These are phyloP conservation scores for Parastagonospora avenae DNA, from an alignment of 2,329 filamentous ascomycete species.

Conservation along the genomic window DNA sequence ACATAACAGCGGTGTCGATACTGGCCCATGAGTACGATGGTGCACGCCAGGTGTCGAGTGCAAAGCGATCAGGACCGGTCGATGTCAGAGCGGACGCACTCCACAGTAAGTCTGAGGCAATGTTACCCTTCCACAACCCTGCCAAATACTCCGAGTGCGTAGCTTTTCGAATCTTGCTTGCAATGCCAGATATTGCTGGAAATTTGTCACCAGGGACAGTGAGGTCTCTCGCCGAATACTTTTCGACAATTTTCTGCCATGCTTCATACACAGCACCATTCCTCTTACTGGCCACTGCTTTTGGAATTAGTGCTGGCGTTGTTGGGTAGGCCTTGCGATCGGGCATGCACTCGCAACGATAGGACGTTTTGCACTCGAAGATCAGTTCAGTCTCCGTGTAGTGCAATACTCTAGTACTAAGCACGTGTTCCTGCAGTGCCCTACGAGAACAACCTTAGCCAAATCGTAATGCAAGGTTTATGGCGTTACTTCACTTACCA, in stretches of 20 bases:
- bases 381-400: constrained; percentile 41
- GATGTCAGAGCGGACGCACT: constrained; percentile 9
- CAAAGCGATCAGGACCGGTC: constrained; percentile 8
- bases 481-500: constrained; percentile 11
- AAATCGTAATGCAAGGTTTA: neutral
- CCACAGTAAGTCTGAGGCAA: constrained; percentile 41
- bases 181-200: constrained; percentile 43
- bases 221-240: constrained; percentile 34
- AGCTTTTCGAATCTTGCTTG: constrained; percentile 35
- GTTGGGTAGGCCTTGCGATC: constrained; percentile 33
- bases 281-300: constrained; percentile 34
- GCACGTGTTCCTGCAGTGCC: constrained; percentile 41
- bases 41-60: constrained; percentile 30
- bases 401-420: constrained; percentile 40
- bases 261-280: constrained; percentile 27
- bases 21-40: constrained; percentile 44
- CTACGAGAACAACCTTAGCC: neutral
- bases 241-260: constrained; percentile 40
- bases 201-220: constrained; percentile 37
- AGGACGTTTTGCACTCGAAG: constrained; percentile 41
- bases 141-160: constrained; percentile 39
- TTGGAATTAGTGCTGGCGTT: constrained; percentile 39
- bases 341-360: constrained; percentile 40
- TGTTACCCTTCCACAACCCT: constrained; percentile 40
- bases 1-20: constrained; percentile 31